A percentile compares a stretch with the other conserved stretches of the same genome.
These are phyloP conservation scores for Dioscorea zingiberensis DNA, from an alignment of 106 monocot genomes.

Conservation along the genomic window DNA sequence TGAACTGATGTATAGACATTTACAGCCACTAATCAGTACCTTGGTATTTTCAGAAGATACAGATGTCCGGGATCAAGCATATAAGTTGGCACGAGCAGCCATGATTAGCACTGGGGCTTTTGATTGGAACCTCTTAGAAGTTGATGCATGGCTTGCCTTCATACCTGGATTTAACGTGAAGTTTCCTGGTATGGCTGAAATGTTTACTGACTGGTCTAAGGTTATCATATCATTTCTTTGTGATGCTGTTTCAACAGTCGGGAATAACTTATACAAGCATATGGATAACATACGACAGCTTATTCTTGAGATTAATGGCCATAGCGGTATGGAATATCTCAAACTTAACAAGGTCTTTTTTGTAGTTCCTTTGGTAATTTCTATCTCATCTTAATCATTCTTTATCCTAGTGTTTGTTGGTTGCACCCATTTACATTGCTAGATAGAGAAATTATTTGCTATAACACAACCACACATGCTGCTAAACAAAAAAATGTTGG, in stretches of 20 bases:
- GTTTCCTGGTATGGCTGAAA: slow-evolving; percentile 4
- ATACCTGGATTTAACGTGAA: slow-evolving; percentile 46
- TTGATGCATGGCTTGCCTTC: slow-evolving; percentile 83
- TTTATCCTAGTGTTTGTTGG: too few relatives aligned
- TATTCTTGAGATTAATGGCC: slow-evolving; percentile 22
- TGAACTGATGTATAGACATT: slow-evolving; percentile 73
- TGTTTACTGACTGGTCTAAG: slow-evolving; percentile 16
- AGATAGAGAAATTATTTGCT: too few relatives aligned
- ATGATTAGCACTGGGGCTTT: slow-evolving; percentile 95
- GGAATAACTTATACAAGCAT: slow-evolving; percentile 81
- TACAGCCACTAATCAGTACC: slow-evolving; percentile 58
- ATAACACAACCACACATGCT: too few relatives aligned
- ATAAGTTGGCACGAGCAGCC: slow-evolving; percentile 58
- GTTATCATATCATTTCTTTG: slow-evolving; percentile 77
- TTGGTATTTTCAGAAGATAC: slow-evolving; percentile 43
- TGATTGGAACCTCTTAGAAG: slow-evolving; percentile 65
- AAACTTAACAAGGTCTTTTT: too few relatives aligned
- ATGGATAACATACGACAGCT: slow-evolving; percentile 52
- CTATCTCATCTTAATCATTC: too few relatives aligned
- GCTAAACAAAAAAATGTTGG: too few relatives aligned
- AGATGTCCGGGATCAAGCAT: slow-evolving; percentile 41
- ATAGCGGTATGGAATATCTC: slow-evolving; percentile 30
- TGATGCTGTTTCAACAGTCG: slow-evolving; percentile 82
- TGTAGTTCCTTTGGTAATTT: too few relatives aligned
- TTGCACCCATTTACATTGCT: too few relatives aligned